phyloP scores from a whole-genome alignment of 768 basidiomycete genomes.

The Cytidiella melzeri region DNA sequence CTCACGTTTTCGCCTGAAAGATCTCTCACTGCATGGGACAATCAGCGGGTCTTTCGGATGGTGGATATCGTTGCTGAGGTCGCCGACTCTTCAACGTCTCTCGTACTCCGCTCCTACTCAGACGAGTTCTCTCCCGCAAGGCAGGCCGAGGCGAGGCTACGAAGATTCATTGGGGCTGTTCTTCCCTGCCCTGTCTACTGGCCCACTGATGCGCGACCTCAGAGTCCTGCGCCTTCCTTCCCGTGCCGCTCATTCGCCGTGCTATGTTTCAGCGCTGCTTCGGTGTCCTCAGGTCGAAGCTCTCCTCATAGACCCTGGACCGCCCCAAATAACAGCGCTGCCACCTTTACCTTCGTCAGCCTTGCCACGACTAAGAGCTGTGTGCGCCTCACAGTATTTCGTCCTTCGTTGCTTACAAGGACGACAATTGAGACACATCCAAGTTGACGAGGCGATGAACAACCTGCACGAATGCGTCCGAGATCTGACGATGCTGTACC shows the following conservation, averaged over 20 bases:
- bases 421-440: background rate
- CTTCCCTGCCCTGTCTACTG: slow-evolving; percentile 5
- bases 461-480: background rate
- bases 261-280: slow-evolving; percentile 6
- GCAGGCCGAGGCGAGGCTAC: background rate
- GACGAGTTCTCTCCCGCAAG: too few relatives aligned
- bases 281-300: slow-evolving; percentile 4
- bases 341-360: background rate
- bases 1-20: slow-evolving; percentile 1
- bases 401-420: background rate
- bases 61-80: slow-evolving; percentile 9
- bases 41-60: slow-evolving; percentile 8
- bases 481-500: background rate
- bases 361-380: background rate
- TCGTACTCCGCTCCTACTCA: slow-evolving; percentile 4
- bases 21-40: slow-evolving; percentile 5
- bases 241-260: slow-evolving; percentile 1
- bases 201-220: slow-evolving; percentile 3
- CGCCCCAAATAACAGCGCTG: background rate
- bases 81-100: slow-evolving; percentile 1
- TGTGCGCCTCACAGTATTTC: background rate
- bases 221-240: slow-evolving; percentile 5
- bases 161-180: slow-evolving; percentile 3
- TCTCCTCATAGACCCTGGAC: background rate
- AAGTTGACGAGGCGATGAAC: background rate